Evolutionary conservation across 2,329 filamentous ascomycete genomes (phyloP).

Genomic region (Plectosphaerella sp.): DNA sequence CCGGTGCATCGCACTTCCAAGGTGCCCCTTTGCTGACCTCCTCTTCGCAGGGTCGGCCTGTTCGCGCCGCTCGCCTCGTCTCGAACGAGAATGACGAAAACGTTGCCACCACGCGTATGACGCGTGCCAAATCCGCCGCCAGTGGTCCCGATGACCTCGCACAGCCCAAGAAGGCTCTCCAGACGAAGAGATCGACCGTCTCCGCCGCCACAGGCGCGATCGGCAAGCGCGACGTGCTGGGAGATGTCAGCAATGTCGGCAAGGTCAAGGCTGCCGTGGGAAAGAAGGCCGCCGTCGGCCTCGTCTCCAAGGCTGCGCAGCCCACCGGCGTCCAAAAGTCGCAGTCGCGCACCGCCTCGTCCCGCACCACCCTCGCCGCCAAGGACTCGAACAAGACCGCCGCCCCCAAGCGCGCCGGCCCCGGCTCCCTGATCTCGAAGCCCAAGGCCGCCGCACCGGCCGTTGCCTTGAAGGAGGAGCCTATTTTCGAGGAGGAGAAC

Average conservation of each 20-base stretch:
- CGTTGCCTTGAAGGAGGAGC: slow-evolving; percentile 57
- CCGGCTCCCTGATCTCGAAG: slow-evolving; percentile 69
- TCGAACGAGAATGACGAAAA: slow-evolving; percentile 97
- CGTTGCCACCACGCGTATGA: slow-evolving; percentile 73
- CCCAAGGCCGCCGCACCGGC: slow-evolving; percentile 55
- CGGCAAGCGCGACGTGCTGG: slow-evolving; percentile 79
- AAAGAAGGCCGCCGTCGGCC: slow-evolving; percentile 67
- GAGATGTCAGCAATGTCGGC: slow-evolving; percentile 91
- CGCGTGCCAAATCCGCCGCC: slow-evolving; percentile 85
- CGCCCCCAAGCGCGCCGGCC: slow-evolving; percentile 68
- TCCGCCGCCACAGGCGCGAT: slow-evolving; percentile 41
- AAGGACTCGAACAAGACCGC: slow-evolving; percentile 65
- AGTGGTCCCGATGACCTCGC: slow-evolving; percentile 59
- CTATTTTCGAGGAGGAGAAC: slow-evolving; percentile 57
- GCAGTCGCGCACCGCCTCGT: slow-evolving; percentile 48
- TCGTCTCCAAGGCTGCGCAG: slow-evolving; percentile 77
- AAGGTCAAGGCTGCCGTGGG: slow-evolving; percentile 68
- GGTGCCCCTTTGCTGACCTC: slow-evolving; percentile 13
- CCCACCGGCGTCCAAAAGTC: slow-evolving; percentile 78
- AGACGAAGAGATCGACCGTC: slow-evolving; percentile 63
- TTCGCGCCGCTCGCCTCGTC: slow-evolving; percentile 64
- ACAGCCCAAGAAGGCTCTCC: slow-evolving; percentile 56
- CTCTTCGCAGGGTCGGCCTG: slow-evolving; percentile 54
- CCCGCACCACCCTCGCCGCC: slow-evolving; percentile 56
- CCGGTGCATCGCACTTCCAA: background rate